Percentiles rank a stretch among this genome's conserved stretches.
phyloP scores from a whole-genome alignment of 768 basidiomycete genomes.

The Lactarius indigo region DNA sequence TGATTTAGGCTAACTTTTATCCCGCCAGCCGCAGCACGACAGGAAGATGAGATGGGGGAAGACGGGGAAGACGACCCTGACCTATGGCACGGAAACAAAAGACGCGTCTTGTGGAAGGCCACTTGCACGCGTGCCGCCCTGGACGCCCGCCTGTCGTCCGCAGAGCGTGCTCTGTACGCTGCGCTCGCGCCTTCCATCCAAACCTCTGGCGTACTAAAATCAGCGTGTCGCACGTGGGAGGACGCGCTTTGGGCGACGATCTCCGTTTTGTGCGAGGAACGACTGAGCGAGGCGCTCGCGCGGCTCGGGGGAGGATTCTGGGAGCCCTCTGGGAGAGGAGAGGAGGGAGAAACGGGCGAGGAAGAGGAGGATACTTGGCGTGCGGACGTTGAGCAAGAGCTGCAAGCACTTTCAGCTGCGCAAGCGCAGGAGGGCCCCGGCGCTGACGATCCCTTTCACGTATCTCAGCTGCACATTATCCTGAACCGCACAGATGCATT shows the following conservation, averaged over 20 bases:
- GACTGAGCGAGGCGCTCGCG: slow-evolving; percentile 64
- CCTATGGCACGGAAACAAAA: slow-evolving; percentile 70
- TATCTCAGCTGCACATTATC: slow-evolving; percentile 78
- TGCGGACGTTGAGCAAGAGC: slow-evolving; percentile 52
- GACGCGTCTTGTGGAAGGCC: slow-evolving; percentile 82
- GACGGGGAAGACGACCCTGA: slow-evolving; percentile 44
- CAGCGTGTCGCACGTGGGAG: slow-evolving; percentile 86
- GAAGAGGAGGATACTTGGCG: slow-evolving; percentile 59
- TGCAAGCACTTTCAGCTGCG: slow-evolving; percentile 57
- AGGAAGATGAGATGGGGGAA: slow-evolving; percentile 45
- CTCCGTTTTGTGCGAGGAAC: slow-evolving; percentile 76
- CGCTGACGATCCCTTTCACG: slow-evolving; percentile 74
- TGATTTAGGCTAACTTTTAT: background rate
- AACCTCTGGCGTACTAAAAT: slow-evolving; percentile 61
- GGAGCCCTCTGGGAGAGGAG: slow-evolving; percentile 56
- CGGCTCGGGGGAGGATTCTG: slow-evolving; percentile 73
- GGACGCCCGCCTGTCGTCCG: slow-evolving; percentile 52
- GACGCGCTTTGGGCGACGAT: slow-evolving; percentile 94
- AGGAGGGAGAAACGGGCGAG: slow-evolving; percentile 30
- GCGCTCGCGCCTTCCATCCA: slow-evolving; percentile 72
- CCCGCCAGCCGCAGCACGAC: slow-evolving; percentile 47
- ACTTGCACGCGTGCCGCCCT: slow-evolving; percentile 76
- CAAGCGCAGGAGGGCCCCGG: slow-evolving; percentile 61
- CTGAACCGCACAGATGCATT: slow-evolving; percentile 64
- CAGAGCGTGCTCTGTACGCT: slow-evolving; percentile 86